phyloP scores from a whole-genome alignment of 1,284 basidiomycete species.

The Tremellales sp. region DNA sequence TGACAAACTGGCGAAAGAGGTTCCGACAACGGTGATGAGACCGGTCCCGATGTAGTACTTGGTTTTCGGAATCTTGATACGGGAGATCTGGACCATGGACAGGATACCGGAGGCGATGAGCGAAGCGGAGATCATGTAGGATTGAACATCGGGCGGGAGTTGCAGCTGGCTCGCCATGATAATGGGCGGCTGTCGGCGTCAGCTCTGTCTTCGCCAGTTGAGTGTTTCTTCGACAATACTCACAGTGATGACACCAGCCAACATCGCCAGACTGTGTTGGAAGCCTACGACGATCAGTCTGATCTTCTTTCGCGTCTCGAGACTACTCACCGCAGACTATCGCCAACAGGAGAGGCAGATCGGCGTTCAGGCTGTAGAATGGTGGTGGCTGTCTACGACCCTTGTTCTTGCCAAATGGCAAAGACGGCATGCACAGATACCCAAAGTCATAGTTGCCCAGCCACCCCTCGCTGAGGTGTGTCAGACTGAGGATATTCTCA shows the following conservation, averaged over 20 bases:
- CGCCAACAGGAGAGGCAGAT: slow-evolving; percentile 2
- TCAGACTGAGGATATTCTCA: neutral
- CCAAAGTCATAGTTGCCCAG: slow-evolving; percentile 1
- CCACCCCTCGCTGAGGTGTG: slow-evolving; percentile 1
- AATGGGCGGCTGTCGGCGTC: slow-evolving; percentile 63
- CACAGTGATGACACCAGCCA: slow-evolving; percentile 24
- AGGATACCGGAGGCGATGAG: slow-evolving; percentile 67
- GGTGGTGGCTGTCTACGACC: slow-evolving; percentile 1
- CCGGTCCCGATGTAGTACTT: slow-evolving; percentile 50
- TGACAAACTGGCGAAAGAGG: slow-evolving; percentile 73
- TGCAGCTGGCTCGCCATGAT: slow-evolving; percentile 58
- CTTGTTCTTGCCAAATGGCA: slow-evolving; percentile 2
- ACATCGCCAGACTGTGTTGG: slow-evolving; percentile 29
- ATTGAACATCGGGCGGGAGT: slow-evolving; percentile 51
- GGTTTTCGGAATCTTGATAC: slow-evolving; percentile 16
- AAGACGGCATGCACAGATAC: slow-evolving; percentile 1
- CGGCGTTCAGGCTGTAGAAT: slow-evolving; percentile 4
- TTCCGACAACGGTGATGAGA: slow-evolving; percentile 68
- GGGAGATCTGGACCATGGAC: slow-evolving; percentile 45
- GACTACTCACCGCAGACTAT: slow-evolving; percentile 3
- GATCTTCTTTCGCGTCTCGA: neutral
- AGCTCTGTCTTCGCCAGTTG: neutral
- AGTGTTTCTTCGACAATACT: neutral
- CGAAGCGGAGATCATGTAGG: slow-evolving; percentile 77
- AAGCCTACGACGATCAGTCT: slow-evolving; percentile 9